Base-by-base conservation (phyloP, 2,329 filamentous ascomycete species). In the Microascus cirrosus region DNA sequence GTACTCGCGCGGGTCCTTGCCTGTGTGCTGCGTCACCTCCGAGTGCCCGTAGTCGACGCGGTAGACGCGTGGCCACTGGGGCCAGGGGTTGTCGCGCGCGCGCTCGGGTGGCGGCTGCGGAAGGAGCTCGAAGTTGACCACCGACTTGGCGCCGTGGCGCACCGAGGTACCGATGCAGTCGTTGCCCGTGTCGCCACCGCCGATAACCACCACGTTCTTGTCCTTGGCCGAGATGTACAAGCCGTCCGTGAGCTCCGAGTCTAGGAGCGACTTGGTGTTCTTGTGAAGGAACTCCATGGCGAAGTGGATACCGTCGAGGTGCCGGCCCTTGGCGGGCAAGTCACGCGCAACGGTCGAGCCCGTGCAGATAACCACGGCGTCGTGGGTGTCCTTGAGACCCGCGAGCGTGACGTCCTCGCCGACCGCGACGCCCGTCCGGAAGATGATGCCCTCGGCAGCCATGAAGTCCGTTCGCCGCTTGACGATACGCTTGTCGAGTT, bases 31-130 rank as follows among this genome's bases (percentile, higher is more conserved):
- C 73, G 93, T 91, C 67, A 96, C 93, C 74, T 97, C 93, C 18
- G 87, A 87, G 78, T 97, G 93, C 59, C 93, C 93, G 68, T 97
- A 97, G 74, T 97, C 93, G n/a, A 96, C 89, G 65, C 93, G 91
- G 81, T 96, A 96, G 71, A 96, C 92, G 67, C 92, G 89, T 59
- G 93, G 93, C 92, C 93, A 97, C 75, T 96, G 93, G 11, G 93
- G 93, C 93, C 93, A 97, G 61, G 93, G 93, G 79, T 97, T 97
- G 74, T 96, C 93, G 62, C 84, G 83, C 62, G 89, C 91, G 74
- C 93, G 90, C 80, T 95, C 87, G 60, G 89, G 83, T 8, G 92
- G 90, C 64, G 93, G 93, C 74, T 96, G 91, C 34, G 93, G 93
- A 62, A 97, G 81, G 59, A 97, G 80, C 77, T 97, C 93, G 65